These are phyloP conservation scores for Carnegiea gigantea DNA, from an alignment of 179 eudicot species.

Conservation along the genomic window DNA sequence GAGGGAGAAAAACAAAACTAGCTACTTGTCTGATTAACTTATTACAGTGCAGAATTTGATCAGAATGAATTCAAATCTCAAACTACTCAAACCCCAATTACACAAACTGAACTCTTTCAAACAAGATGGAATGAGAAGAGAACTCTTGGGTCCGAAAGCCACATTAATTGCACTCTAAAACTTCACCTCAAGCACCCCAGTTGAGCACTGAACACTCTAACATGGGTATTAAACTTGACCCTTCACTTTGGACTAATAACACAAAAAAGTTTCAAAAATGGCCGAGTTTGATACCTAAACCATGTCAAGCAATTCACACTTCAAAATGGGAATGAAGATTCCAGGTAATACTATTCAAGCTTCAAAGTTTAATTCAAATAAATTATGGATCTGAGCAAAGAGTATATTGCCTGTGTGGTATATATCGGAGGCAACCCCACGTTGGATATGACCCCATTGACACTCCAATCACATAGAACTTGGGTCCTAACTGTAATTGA, in stretches of 20 bases:
- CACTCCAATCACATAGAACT: slow-evolving; percentile 49
- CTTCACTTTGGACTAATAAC: not conserved
- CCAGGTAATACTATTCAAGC: no score
- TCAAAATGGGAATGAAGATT: not conserved
- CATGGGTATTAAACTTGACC: not conserved
- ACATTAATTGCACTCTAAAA: not conserved
- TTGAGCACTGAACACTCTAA: not conserved
- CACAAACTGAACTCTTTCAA: no score
- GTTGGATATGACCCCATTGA: slow-evolving; percentile 53
- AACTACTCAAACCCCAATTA: not conserved
- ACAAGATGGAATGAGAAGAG: no score
- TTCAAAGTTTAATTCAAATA: not conserved
- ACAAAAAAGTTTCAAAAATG: not conserved
- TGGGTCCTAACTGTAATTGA: slow-evolving; percentile 42
- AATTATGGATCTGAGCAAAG: not conserved
- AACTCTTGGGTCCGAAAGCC: no score
- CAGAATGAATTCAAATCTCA: not conserved
- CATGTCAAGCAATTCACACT: no score
- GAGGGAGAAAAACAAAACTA: no score
- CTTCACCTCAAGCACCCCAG: not conserved
- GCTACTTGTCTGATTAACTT: no score
- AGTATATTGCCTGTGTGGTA: slow-evolving; percentile 44
- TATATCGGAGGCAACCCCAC: slow-evolving; percentile 47
- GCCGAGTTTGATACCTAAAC: not conserved
- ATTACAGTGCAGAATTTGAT: not conserved